Evolutionary conservation across 139 green algal genomes (phyloP).

Genomic region (Chlorella vulgaris): DNA sequence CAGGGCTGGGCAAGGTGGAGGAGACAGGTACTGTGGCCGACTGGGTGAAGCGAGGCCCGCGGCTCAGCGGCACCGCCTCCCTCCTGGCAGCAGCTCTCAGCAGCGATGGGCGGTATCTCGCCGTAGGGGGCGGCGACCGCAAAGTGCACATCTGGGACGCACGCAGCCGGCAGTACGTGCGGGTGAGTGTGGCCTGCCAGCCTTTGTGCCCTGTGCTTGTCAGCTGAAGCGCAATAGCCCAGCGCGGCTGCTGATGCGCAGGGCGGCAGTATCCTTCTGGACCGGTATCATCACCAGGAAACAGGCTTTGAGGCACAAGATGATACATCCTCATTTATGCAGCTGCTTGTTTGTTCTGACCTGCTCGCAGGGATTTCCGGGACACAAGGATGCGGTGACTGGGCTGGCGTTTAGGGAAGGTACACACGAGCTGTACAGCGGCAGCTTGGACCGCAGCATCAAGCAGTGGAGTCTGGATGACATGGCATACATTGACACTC

Average conservation of each 20-base stretch:
- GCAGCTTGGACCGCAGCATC: slow-evolving; percentile 74
- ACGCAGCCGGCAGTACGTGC: slow-evolving; percentile 40
- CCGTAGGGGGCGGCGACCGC: slow-evolving; percentile 78
- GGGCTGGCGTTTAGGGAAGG: slow-evolving; percentile 84
- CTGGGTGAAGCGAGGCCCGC: slow-evolving; percentile 28
- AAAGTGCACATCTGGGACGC: slow-evolving; percentile 90
- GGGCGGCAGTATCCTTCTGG: too few species aligned
- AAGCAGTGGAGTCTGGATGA: slow-evolving; percentile 96
- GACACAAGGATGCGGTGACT: slow-evolving; percentile 78
- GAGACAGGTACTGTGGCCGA: not conserved
- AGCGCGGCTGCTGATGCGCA: too few species aligned
- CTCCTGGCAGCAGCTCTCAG: slow-evolving; percentile 76
- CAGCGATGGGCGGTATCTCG: slow-evolving; percentile 77
- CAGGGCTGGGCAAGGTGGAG: not conserved
- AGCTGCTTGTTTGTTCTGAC: not conserved
- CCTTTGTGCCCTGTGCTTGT: not conserved
- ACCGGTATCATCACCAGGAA: too few species aligned
- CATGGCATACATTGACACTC: slow-evolving; percentile 93
- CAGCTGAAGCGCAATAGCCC: too few species aligned
- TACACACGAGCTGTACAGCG: slow-evolving; percentile 78
- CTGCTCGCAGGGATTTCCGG: slow-evolving; percentile 53
- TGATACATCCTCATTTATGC: not conserved
- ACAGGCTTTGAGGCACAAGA: too few species aligned
- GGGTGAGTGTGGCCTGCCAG: not conserved
- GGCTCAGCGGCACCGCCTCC: slow-evolving; percentile 20